Percentiles rank a stretch among this genome's conserved stretches.
These are phyloP conservation scores for Gyromitra esculenta DNA, from an alignment of 2,329 filamentous ascomycete genomes.

Conservation along the genomic window DNA sequence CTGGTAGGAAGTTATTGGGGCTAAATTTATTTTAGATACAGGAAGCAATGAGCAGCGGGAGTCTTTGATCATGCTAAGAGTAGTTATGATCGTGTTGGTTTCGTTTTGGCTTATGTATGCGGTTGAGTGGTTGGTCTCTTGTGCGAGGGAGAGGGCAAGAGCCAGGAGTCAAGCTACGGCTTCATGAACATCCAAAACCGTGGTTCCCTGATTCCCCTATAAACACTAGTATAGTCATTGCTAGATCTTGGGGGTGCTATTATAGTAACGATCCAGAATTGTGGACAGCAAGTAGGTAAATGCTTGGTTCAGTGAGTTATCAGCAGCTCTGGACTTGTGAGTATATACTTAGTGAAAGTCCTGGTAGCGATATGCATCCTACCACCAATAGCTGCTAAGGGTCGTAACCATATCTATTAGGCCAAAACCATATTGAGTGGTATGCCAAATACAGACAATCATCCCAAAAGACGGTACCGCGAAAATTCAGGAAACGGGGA, in stretches of 20 bases:
- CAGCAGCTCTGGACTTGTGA: background rate
- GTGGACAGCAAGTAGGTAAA: background rate
- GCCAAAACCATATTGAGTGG: background rate
- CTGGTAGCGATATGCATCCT: background rate
- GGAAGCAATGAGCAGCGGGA: background rate
- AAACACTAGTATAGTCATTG: background rate
- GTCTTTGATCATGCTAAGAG: background rate
- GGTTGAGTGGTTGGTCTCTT: background rate
- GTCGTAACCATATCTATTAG: background rate
- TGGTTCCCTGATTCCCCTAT: background rate
- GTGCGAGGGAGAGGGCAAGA: conserved; percentile 11
- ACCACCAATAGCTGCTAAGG: background rate
- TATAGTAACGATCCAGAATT: background rate
- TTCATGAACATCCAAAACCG: background rate
- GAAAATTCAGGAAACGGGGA: background rate
- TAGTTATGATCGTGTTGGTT: conserved; percentile 19
- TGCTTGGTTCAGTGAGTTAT: background rate
- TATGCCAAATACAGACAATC: background rate
- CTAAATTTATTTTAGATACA: conserved; percentile 19
- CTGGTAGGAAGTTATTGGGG: background rate
- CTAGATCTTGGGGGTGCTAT: background rate
- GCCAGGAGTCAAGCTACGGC: background rate
- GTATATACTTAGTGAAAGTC: background rate
- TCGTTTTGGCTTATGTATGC: conserved; percentile 18
- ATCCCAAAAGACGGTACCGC: background rate